Evolutionary conservation across 768 basidiomycete genomes (phyloP), one percentile per base, ranked within the genome.

Genomic region (Butyriboletus loyo): DNA sequence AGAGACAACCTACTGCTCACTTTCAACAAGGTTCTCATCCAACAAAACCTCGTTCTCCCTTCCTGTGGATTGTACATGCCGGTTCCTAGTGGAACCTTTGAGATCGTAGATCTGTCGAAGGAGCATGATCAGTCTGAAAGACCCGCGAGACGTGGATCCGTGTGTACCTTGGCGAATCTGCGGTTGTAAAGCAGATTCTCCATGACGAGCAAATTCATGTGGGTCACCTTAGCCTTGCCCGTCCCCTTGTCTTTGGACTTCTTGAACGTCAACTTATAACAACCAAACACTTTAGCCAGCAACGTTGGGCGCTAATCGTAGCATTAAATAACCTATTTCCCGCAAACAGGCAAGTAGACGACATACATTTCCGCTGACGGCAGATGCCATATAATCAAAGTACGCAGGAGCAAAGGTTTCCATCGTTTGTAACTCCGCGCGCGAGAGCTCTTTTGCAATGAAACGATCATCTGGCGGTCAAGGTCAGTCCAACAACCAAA

Each of bases 331-430:
- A 44, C 4, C 24, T 30, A 11, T 31, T 43, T 14, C 21, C 30
- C 11, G 27, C 42, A 35, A 27, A 22, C 11, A 25, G 21, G 7
- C 10, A 36, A 38, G 53, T 42, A 42, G 27, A 46, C 7, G 10
- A 73, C 87, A 52, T 31, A 95, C 94, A 59, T 90, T 84, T 34
- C 86, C 86, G 46, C 84, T 82, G 15, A 97, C 85, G 2, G 93
- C 90, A n/a, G 89, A 92, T 1, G 92, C 89, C 87, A 98, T 95
- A 67, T 98, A 99, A 56, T 95, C 89, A 63, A 99, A 98, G 69
- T 99, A 99, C 2, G 92, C 89, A 0, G 96, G 97, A 14, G 93
- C 96, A 70, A 99, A 98, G 0, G 89, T 91, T 60, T 95, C 92
- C 85, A 98, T 90, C 0, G 92, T 91, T 66, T 96, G 92, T 58